Conservation (phyloP, 2,329 filamentous ascomycete species). For the Ophiognomonia clavigignenti-juglandacearum region DNA sequence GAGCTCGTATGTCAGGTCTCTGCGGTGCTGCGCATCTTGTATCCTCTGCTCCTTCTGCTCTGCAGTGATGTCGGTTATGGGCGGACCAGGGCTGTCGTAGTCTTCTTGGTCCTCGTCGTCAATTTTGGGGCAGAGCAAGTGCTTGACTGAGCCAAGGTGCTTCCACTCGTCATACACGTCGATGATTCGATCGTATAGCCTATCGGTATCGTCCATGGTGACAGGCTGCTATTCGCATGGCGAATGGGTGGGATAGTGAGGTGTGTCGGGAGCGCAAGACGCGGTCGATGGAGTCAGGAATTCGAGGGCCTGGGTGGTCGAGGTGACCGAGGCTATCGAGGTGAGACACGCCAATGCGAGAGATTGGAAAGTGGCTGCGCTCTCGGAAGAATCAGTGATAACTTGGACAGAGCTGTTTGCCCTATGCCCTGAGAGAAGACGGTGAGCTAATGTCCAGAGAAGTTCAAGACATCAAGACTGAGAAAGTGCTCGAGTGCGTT, state of each 20-base stretch:
- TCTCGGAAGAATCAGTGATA: no score
- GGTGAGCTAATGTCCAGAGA: no score
- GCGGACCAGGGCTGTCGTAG: conserved; percentile 52
- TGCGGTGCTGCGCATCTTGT: conserved; percentile 47
- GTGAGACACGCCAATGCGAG: no score
- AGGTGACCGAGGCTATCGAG: no score
- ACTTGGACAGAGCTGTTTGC: no score
- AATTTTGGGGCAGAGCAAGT: conserved; percentile 65
- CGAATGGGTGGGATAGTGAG: not conserved
- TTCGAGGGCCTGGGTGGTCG: no score
- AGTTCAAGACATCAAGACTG: no score
- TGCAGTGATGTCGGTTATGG: conserved; percentile 41
- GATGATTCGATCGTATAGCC: conserved; percentile 23
- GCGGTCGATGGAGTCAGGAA: no score
- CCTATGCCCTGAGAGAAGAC: no score
- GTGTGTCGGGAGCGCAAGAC: no score
- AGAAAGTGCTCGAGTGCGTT: no score
- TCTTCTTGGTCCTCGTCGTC: conserved; percentile 58
- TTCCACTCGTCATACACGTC: conserved; percentile 18
- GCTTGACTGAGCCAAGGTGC: conserved; percentile 41
- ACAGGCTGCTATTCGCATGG: conserved; percentile 7
- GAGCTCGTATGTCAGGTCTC: conserved; percentile 61
- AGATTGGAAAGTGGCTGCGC: no score
- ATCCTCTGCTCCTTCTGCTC: conserved; percentile 51
- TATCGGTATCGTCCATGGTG: conserved; percentile 24